Conservation (phyloP, 805 yeast species). For the Saccharomycopsis schoenii region DNA sequence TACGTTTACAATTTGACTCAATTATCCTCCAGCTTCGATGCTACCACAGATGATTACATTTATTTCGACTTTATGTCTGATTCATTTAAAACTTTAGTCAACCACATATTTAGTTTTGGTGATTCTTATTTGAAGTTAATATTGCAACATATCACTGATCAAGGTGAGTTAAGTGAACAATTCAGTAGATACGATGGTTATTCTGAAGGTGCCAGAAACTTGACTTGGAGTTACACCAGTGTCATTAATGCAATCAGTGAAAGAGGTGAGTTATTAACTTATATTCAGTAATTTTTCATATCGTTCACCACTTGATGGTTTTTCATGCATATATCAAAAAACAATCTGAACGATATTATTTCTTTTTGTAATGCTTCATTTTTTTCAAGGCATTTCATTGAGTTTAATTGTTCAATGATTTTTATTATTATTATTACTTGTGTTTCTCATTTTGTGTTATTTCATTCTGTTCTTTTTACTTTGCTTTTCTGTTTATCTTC, state of each 20-base stretch:
- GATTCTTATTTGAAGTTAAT: constrained; percentile 59
- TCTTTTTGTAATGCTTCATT: background rate
- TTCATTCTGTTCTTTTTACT: background rate
- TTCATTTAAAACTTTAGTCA: constrained; percentile 38
- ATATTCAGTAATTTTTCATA: constrained; percentile 24
- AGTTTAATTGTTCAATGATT: background rate
- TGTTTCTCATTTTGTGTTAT: background rate
- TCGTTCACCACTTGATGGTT: background rate
- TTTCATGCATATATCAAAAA: background rate
- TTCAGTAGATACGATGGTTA: constrained; percentile 72
- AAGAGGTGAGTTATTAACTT: constrained; percentile 30
- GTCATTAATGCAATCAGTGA: constrained; percentile 60
- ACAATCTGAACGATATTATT: background rate
- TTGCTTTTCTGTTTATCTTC: background rate
- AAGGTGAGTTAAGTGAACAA: constrained; percentile 82
- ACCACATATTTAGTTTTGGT: constrained; percentile 41
- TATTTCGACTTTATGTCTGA: constrained; percentile 16
- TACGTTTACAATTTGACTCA: constrained; percentile 20
- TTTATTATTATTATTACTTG: too few relatives aligned
- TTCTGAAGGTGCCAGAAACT: constrained; percentile 77
- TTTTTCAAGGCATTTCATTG: background rate
- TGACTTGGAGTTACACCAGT: constrained; percentile 88
- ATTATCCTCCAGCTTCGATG: background rate
- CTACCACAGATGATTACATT: constrained; percentile 3
- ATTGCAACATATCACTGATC: constrained; percentile 47